Base-by-base conservation (phyloP, 2,329 filamentous ascomycete species). In the Claviceps cyperi region DNA sequence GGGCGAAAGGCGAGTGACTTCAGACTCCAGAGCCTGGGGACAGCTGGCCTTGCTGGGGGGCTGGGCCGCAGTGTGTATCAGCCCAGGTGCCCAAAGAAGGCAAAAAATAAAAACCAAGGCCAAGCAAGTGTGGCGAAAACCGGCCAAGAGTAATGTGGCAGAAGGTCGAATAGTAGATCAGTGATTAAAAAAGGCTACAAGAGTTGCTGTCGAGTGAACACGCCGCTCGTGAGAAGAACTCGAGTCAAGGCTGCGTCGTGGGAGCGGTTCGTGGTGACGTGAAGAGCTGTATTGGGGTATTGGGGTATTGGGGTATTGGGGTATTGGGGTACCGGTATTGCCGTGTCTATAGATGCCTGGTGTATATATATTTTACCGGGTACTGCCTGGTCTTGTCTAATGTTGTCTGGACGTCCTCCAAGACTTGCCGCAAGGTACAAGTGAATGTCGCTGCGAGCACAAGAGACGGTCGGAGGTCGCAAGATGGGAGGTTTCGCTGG, bases 391-490 rank as follows among this genome's bases (percentile, higher is more conserved):
- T 32, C 9, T 21, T 37, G 32, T 46, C 32, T 22, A 24, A 8
- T 28, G 14, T n/a, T 32, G 17, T 46, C 32, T 22, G 41, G 54
- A 58, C 53, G 53, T 58, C 43, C 48, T 47, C 39, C 13, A 22
- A 41, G 6, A 36, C n/a, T 13, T 41, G 59, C 65, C 68, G 67
- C 67, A 72, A 67, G 70, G 69, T 67, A 66, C 71, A 73, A 73
- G 66, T 70, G 62, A 73, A 73, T 74, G 71, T 67, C 70, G 69
- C 70, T 68, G 68, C 66, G 64, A 55, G 49, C 47, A 54, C 48
- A 41, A 47, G 40, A 46, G 35, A 46, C 37, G 36, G 41, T 19
- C 14, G 24, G 19, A 28, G 41, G 19, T 21, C 3, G 37, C n/a
- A 15, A 38, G 37, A 38, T 38, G 37, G 28, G 28, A 32, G 28